Evolutionary conservation across 2,329 filamentous ascomycete species (phyloP), one percentile per base, ranked within the genome.

Genomic region (Amylocarpus encephaloides): DNA sequence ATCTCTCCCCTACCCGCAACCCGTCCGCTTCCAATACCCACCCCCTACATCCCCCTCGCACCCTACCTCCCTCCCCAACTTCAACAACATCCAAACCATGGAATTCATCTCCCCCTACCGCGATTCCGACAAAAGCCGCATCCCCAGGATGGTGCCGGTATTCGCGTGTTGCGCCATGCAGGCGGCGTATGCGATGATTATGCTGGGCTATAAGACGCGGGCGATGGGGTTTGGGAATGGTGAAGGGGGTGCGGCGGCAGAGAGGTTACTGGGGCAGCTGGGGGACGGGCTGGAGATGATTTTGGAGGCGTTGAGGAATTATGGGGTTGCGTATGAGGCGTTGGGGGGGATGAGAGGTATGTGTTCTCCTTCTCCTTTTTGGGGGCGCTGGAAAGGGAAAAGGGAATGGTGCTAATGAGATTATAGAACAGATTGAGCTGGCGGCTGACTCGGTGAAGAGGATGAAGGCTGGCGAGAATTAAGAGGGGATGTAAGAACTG

Each of bases 1-100:
- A 53, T 62, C 65, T 10, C 59, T 77, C 32, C 73, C 74, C 1
- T 74, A 71, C 48, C 74, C 74, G 18, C 50, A 55, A 22, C 52
- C 54, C 9, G 18, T 50, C 5, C 46, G 52, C 2, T 33, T 35
- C 2, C 42, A 41, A 30, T 49, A 53, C 22, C 42, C 42, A 2
- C 22, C 22, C 22, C 22, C 22, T 4, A 26, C 22, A 4, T 26
- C 22, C 4, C 4, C 22, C 22, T 26, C 22, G 4, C 4, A 26
- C 22, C 22, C 22, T 7, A 26, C 4, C 7, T 26, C 22, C n/a
- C n/a, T n/a, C n/a, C n/a, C n/a, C 22, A 26, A 26, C 22, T 26
- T 26, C 22, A 26, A 26, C 7, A 7, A 7, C 7, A 7, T n/a
- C n/a, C n/a, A n/a, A n/a, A n/a, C 4, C 22, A 47, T 50, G 11